These are phyloP conservation scores for Phytophthora pistaciae DNA, from an alignment of 352 stramenopile genomes.

Conservation along the genomic window DNA sequence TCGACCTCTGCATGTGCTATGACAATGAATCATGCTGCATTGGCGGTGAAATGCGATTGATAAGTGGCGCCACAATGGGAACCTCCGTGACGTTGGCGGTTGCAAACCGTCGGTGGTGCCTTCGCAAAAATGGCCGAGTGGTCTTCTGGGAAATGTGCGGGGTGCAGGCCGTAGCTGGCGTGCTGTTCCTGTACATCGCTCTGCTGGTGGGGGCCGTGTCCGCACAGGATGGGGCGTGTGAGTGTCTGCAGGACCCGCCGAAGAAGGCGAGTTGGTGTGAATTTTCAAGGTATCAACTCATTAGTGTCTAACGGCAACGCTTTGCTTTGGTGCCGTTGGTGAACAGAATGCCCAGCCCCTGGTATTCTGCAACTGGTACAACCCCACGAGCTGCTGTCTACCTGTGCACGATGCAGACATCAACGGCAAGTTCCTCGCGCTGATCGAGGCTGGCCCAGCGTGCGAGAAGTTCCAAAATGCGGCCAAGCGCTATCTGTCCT, in stretches of 20 bases:
- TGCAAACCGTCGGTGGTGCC: conserved; percentile 22
- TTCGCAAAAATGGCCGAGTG: conserved; percentile 19
- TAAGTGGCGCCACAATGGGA: conserved; percentile 2
- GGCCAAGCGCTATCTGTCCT: conserved; percentile 63
- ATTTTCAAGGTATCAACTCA: not conserved
- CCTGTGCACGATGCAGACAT: conserved; percentile 76
- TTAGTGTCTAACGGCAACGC: conserved; percentile 8
- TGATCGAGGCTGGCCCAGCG: conserved; percentile 69
- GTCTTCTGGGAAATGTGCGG: conserved; percentile 25
- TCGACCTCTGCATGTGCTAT: no score
- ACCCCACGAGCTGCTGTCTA: conserved; percentile 65
- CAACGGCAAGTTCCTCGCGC: conserved; percentile 57
- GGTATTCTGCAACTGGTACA: conserved; percentile 84
- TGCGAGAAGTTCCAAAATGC: conserved; percentile 80
- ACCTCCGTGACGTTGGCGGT: conserved; percentile 16
- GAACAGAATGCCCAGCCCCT: conserved; percentile 68
- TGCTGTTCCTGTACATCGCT: conserved; percentile 14
- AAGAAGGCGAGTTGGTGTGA: conserved; percentile 25
- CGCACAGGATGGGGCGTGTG: conserved; percentile 22
- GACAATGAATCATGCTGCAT: not conserved
- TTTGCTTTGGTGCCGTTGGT: conserved; percentile 6
- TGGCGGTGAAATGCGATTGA: not conserved
- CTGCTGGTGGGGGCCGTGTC: not conserved
- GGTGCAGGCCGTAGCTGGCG: conserved; percentile 9
- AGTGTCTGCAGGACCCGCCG: conserved; percentile 37